These are phyloP conservation scores for Exophiala sp. DNA, from an alignment of 2,329 filamentous ascomycete genomes.

Conservation along the genomic window DNA sequence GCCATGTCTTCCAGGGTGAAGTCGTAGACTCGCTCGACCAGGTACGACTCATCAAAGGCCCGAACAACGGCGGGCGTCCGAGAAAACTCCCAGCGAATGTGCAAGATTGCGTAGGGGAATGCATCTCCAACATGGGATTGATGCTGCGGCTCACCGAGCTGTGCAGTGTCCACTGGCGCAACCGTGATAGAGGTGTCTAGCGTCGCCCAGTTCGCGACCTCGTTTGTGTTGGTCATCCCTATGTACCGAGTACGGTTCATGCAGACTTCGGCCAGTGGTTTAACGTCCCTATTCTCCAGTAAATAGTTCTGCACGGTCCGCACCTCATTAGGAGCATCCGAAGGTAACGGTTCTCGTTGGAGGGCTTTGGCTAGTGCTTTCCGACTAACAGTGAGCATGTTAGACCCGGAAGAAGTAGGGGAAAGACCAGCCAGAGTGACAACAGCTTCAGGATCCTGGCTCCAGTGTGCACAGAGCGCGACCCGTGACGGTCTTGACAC, in stretches of 20 bases:
- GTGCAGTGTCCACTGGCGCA: constrained; percentile 12
- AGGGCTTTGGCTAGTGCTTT: constrained; percentile 22
- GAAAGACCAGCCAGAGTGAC: constrained; percentile 27
- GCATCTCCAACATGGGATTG: constrained; percentile 26
- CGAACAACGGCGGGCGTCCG: constrained; percentile 10
- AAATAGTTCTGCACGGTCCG: constrained; percentile 35
- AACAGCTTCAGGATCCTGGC: constrained; percentile 25
- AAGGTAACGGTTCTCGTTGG: constrained; percentile 7
- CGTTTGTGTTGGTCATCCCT: constrained; percentile 42
- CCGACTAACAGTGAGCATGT: constrained; percentile 17
- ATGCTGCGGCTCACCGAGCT: constrained; percentile 25
- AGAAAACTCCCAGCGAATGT: constrained; percentile 45
- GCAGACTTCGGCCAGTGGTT: constrained; percentile 44
- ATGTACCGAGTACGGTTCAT: constrained; percentile 45
- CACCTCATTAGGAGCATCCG: constrained; percentile 11
- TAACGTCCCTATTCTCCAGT: constrained; percentile 39
- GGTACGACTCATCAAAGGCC: constrained; percentile 28
- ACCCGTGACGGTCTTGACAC: constrained; percentile 26
- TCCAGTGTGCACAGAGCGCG: constrained; percentile 27
- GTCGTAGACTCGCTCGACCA: constrained; percentile 45
- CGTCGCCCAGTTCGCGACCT: constrained; percentile 43
- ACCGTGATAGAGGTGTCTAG: constrained; percentile 46
- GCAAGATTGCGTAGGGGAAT: constrained; percentile 50
- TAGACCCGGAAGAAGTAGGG: constrained; percentile 15
- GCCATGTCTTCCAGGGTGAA: constrained; percentile 52